Base-by-base conservation (phyloP, 176 grass and related monocot species). In the Chrysopogon serrulatus region DNA sequence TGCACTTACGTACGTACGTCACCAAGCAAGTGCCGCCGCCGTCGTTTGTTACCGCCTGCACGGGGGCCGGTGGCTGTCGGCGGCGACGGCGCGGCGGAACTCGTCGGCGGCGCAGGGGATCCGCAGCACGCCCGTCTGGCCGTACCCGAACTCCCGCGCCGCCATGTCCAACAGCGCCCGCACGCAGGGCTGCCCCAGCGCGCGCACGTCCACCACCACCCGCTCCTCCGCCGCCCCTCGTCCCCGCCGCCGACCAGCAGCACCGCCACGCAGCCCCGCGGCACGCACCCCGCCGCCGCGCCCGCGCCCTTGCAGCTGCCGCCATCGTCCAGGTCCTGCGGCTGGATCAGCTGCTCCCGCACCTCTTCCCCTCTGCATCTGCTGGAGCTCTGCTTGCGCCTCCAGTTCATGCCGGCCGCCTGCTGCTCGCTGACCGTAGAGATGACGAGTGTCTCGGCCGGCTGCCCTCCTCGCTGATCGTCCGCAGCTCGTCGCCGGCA, bases 161-260 rank as follows among this genome's bases (percentile, higher is more conserved):
- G 89, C 89, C 89, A 43, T 74, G 28, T 92, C 81, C 51, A 94
- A 80, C 84, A 94, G 65, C 43, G 59, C 89, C 19, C 53, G 47
- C 6, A 93, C 61, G 77, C 74, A 41, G 14, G 87, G 88, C 64
- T 63, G 62, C 30, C 67, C 73, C 53, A 93, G 73, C 53, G 74
- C 65, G 34, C 74, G 60, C 59, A 88, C 43, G 3, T 73, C 82
- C 76, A 93, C 88, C 77, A 91, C 71, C 35, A 94, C 77, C 36
- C 85, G 28, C 85, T 91, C 61, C 42, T 88, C 49, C 28, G 54
- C n/a, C n/a, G 33, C 18, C 27, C 79, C 18, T 30, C 77, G 11
- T 14, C 77, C 8, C 19, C 62, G 3, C 12, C 34, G 5, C 90
- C 90, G 34, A 88, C 87, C 13, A 92, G 60, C 81, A 92, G 60